Evolutionary conservation across 306 rosid genomes (phyloP).

Genomic region (Coriaria nepalensis): DNA sequence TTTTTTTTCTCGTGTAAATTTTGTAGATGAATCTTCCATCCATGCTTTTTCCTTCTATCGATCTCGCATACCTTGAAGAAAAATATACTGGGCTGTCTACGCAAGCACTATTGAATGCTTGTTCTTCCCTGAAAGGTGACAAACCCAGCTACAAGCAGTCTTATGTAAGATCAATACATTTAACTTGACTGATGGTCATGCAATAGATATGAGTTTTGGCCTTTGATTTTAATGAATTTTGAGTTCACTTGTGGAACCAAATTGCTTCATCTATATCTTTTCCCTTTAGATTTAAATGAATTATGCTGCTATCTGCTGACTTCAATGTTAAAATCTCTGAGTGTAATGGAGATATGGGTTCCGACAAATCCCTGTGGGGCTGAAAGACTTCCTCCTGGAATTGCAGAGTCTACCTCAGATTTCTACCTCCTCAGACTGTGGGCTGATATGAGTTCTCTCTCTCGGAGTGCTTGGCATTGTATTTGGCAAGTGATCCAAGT

Average conservation of each 20-base stretch:
- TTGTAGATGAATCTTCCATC: constrained; percentile 64
- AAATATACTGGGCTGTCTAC: constrained; percentile 51
- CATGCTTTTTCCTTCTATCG: constrained; percentile 57
- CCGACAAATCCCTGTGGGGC: constrained; percentile 87
- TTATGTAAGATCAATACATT: constrained; percentile 11
- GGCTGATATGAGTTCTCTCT: too few relatives aligned
- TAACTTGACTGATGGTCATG: neutral
- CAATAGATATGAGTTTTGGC: constrained; percentile 1
- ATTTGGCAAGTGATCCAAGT: constrained; percentile 97
- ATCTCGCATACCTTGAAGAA: constrained; percentile 51
- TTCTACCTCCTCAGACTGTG: constrained; percentile 57
- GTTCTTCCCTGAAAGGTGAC: constrained; percentile 47
- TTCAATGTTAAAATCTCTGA: constrained; percentile 14
- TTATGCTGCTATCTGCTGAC: constrained; percentile 18
- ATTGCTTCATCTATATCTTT: too few relatives aligned
- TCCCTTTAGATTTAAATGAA: neutral
- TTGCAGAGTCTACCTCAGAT: constrained; percentile 64
- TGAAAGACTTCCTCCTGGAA: constrained; percentile 70
- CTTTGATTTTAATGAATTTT: neutral
- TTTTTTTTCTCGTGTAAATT: constrained; percentile 2
- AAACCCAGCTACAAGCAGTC: constrained; percentile 7
- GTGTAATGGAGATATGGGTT: constrained; percentile 63
- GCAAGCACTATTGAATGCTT: constrained; percentile 38
- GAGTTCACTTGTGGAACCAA: too few relatives aligned
- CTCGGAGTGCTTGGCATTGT: constrained; percentile 88